phyloP scores from a whole-genome alignment of 176 grass and related monocot species.

The Urochloa ruziziensis region DNA sequence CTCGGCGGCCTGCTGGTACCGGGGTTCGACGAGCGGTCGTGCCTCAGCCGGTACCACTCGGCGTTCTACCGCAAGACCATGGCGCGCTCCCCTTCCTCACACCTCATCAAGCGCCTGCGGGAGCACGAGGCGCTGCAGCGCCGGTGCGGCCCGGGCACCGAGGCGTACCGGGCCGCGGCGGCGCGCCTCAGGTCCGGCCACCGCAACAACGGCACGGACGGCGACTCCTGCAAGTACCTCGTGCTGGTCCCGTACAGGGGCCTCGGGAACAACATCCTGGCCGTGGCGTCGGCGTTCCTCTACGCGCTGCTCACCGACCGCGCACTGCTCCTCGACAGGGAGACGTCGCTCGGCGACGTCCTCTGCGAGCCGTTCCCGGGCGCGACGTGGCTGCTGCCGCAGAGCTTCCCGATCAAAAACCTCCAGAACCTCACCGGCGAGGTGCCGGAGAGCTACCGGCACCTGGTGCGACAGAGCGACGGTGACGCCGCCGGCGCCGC shows the following conservation, averaged over 20 bases:
- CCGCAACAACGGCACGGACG: not conserved
- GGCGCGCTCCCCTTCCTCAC: constrained; percentile 33
- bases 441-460: constrained; percentile 46
- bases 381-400: constrained; percentile 64
- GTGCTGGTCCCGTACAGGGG: constrained; percentile 50
- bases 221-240: constrained; percentile 51
- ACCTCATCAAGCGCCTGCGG: constrained; percentile 56
- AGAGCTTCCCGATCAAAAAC: constrained; percentile 43
- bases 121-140: constrained; percentile 72
- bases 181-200: constrained; percentile 20
- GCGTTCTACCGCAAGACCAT: constrained; percentile 37
- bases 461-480: constrained; percentile 22
- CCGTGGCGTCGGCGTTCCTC: constrained; percentile 69
- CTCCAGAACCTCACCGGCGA: constrained; percentile 34
- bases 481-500: not conserved
- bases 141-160: constrained; percentile 58
- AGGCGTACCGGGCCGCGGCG: constrained; percentile 34
- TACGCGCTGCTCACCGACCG: constrained; percentile 62
- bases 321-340: constrained; percentile 50
- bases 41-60: constrained; percentile 52
- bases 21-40: constrained; percentile 38
- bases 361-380: constrained; percentile 70
- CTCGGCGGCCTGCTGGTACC: constrained; percentile 64
- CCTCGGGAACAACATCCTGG: constrained; percentile 60
- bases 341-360: constrained; percentile 32